These are phyloP conservation scores for Neophaeococcomyces mojaviensis DNA, from an alignment of 2,329 filamentous ascomycete genomes.

Conservation along the genomic window DNA sequence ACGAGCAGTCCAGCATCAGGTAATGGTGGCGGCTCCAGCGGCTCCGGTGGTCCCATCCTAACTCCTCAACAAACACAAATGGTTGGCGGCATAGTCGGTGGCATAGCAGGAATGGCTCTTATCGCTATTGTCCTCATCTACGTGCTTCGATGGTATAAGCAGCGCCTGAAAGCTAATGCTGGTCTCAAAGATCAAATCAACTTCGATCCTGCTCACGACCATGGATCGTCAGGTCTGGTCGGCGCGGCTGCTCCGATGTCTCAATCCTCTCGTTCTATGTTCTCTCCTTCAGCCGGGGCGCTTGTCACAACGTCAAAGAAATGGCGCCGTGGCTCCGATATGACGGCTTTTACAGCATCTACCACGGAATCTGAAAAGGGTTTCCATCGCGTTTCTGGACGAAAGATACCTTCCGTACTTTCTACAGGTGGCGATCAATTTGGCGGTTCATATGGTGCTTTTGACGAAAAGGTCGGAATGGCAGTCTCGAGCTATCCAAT, in stretches of 20 bases:
- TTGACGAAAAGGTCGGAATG: slow-evolving; percentile 17
- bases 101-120: slow-evolving; percentile 50
- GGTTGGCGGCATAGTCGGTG: slow-evolving; percentile 57
- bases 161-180: slow-evolving; percentile 19
- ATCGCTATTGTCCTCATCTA: slow-evolving; percentile 45
- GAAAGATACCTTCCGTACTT: slow-evolving; percentile 42
- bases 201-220: slow-evolving; percentile 3
- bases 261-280: not conserved
- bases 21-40: slow-evolving; percentile 19
- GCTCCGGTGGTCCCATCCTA: slow-evolving; percentile 10
- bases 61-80: slow-evolving; percentile 42
- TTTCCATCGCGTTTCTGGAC: slow-evolving; percentile 43
- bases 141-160: slow-evolving; percentile 46
- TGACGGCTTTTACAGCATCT: slow-evolving; percentile 27
- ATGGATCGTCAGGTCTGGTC: not conserved
- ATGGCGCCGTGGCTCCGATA: slow-evolving; percentile 25
- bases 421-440: slow-evolving; percentile 35
- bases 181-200: slow-evolving; percentile 22
- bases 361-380: slow-evolving; percentile 35
- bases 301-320: slow-evolving; percentile 30
- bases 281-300: slow-evolving; percentile 27
- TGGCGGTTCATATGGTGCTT: slow-evolving; percentile 21
- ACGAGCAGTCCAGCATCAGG: slow-evolving; percentile 14
- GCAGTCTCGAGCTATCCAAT: slow-evolving; percentile 8
- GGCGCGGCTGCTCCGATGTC: slow-evolving; percentile 28